Evolutionary conservation across 768 basidiomycete genomes (phyloP).

Genomic region (Leccinum ochraceum): DNA sequence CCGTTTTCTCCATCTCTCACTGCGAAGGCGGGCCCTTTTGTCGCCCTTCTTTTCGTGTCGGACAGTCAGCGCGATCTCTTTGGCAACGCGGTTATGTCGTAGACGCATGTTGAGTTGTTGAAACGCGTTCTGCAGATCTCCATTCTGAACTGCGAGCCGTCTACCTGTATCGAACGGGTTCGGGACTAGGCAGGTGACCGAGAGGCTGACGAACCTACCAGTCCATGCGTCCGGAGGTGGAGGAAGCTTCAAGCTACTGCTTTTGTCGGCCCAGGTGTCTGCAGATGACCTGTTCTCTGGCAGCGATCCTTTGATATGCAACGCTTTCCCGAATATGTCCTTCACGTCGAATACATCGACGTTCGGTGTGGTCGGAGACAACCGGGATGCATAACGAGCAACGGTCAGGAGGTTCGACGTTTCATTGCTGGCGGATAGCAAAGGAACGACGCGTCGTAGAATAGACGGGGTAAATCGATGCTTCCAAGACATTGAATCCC

Average conservation of each 20-base stretch:
- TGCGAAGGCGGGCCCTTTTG: conserved; percentile 72
- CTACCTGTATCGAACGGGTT: conserved; percentile 50
- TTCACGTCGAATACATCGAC: conserved; percentile 8
- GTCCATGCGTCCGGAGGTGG: conserved; percentile 54
- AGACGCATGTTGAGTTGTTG: conserved; percentile 52
- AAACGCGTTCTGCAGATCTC: conserved; percentile 50
- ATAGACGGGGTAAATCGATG: conserved; percentile 14
- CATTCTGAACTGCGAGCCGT: conserved; percentile 47
- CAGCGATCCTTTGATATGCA: conserved; percentile 16
- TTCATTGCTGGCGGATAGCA: neutral
- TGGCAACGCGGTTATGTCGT: conserved; percentile 52
- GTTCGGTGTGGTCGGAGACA: conserved; percentile 8
- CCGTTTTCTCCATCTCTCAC: conserved; percentile 75
- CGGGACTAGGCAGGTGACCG: neutral
- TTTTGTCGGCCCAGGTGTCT: conserved; percentile 37
- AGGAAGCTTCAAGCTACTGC: conserved; percentile 22
- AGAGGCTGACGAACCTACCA: conserved; percentile 34
- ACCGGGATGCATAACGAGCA: conserved; percentile 13
- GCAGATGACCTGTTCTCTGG: conserved; percentile 32
- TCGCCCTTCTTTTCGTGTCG: conserved; percentile 84
- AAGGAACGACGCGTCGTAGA: conserved; percentile 14
- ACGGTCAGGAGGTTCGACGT: neutral
- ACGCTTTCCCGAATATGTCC: conserved; percentile 16
- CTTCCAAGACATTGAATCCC: conserved; percentile 21
- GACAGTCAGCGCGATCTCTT: conserved; percentile 47